phyloP scores from a whole-genome alignment of 2,329 filamentous ascomycete species.

The Diplodia intermedia region DNA sequence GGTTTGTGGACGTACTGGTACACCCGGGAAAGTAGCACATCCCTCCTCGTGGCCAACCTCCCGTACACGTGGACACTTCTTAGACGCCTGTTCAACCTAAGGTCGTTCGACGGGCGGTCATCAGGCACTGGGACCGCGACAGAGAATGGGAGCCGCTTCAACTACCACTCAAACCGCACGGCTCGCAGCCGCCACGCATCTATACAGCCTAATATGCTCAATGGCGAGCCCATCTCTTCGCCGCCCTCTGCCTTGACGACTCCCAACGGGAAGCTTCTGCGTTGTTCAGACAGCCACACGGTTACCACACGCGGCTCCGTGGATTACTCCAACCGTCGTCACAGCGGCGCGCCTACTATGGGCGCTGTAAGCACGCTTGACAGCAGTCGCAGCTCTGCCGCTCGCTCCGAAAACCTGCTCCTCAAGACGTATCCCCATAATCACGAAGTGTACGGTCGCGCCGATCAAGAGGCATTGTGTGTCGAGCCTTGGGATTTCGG shows the following conservation, averaged over 20 bases:
- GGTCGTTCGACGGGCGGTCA: slow-evolving; percentile 38
- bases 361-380: slow-evolving; percentile 9
- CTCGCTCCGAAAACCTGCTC: slow-evolving; percentile 16
- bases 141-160: slow-evolving; percentile 2
- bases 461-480: slow-evolving; percentile 31
- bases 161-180: slow-evolving; percentile 29
- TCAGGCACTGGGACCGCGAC: slow-evolving; percentile 1
- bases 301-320: slow-evolving; percentile 1
- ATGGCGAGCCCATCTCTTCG: not conserved
- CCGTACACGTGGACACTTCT: slow-evolving; percentile 61
- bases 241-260: slow-evolving; percentile 1
- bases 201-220: slow-evolving; percentile 5
- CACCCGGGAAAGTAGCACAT: slow-evolving; percentile 61
- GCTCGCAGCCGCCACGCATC: slow-evolving; percentile 10
- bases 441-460: slow-evolving; percentile 30
- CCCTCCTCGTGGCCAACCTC: slow-evolving; percentile 62
- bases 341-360: slow-evolving; percentile 17
- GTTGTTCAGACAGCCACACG: slow-evolving; percentile 19
- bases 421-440: slow-evolving; percentile 23
- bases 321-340: slow-evolving; percentile 3
- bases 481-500: slow-evolving; percentile 30
- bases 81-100: slow-evolving; percentile 55
- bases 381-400: slow-evolving; percentile 17
- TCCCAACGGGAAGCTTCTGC: slow-evolving; percentile 2
- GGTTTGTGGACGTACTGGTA: slow-evolving; percentile 58